Evolutionary conservation across 768 basidiomycete genomes (phyloP), one percentile per base, ranked within the genome.

Genomic region (Auriscalpium orientale): DNA sequence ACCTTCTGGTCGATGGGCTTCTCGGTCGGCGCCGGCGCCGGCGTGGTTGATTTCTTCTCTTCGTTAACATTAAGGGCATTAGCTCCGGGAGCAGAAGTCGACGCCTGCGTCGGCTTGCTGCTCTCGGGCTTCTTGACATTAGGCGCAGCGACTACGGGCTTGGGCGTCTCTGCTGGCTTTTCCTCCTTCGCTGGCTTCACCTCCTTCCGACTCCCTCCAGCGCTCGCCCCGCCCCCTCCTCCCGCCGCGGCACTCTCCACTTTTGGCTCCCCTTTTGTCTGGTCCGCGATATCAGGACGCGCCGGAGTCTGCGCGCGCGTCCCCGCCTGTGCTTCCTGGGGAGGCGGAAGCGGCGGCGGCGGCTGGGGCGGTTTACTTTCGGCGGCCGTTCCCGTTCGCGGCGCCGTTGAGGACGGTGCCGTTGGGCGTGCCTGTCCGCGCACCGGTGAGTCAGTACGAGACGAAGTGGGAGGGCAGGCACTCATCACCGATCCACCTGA

Each of bases 401-500:
- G 53, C 34, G 20, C 51, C 49, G 51, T 53, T 53, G 51, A 33
- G n/a, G 43, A 18, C 40, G 53, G 53, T 36, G 53, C 18, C 35
- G 53, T 35, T 37, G 45, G 53, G 43, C 18, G 46, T 22, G 16
- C 38, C 28, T 48, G 45, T 36, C 13, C 49, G 4, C n/a, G 11
- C 35, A 4, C 49, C 28, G 53, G 36, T 18, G 51, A 55, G 51
- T 62, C 56, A 62, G 61, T 49, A 53, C 45, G 53, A 53, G 54
- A 62, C 53, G 61, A 60, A 62, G 43, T 8, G 33, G 47, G 11
- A 54, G 18, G 40, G 52, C 47, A 61, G 56, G 61, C 45, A 57
- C 22, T 36, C 61, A 62, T 60, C 61, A 62, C 61, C 59, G 56
- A 62, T 60, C 59, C 45, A 62, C 61, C 61, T 62, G 58, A 16